These are phyloP conservation scores for Ambrosiella cleistominuta DNA, from an alignment of 2,329 filamentous ascomycete species.

Conservation along the genomic window DNA sequence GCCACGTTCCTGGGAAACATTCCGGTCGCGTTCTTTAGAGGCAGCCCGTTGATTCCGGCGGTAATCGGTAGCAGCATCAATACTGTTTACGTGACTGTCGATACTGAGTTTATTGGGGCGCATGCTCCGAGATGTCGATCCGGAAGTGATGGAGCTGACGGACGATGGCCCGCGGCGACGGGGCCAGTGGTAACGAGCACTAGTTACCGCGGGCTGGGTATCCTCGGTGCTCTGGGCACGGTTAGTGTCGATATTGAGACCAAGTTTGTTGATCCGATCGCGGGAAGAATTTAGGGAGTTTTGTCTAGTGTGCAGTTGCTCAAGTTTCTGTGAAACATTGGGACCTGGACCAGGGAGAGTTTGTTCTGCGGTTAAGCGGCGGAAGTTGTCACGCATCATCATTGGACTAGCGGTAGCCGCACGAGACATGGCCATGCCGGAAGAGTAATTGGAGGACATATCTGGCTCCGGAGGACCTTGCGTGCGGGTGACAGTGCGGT, in stretches of 20 bases:
- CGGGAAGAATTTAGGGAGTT: constrained; percentile 61
- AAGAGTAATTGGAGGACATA: constrained; percentile 15
- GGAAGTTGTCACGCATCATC: constrained; percentile 36
- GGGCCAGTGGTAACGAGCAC: constrained; percentile 38
- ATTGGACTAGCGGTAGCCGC: constrained; percentile 52
- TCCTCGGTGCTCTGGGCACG: neutral
- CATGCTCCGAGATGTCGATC: constrained; percentile 31
- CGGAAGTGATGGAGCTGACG: constrained; percentile 39
- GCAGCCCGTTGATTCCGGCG: neutral
- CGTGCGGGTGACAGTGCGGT: neutral
- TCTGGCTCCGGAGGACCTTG: constrained; percentile 6
- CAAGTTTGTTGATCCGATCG: constrained; percentile 40
- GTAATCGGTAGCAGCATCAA: constrained; percentile 58
- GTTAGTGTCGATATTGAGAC: constrained; percentile 30
- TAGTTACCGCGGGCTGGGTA: constrained; percentile 32
- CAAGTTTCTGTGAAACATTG: constrained; percentile 40
- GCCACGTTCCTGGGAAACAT: constrained; percentile 42
- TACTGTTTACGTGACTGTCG: constrained; percentile 71
- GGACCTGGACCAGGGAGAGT: constrained; percentile 45
- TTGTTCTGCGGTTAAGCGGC: constrained; percentile 19
- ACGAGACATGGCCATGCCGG: constrained; percentile 36
- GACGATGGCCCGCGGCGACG: constrained; percentile 35
- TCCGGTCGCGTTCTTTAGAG: neutral
- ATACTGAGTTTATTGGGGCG: constrained; percentile 45
- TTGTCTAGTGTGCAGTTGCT: constrained; percentile 42